These are phyloP conservation scores for Cocos nucifera DNA, from an alignment of 176 grass and related monocot species.

Conservation along the genomic window DNA sequence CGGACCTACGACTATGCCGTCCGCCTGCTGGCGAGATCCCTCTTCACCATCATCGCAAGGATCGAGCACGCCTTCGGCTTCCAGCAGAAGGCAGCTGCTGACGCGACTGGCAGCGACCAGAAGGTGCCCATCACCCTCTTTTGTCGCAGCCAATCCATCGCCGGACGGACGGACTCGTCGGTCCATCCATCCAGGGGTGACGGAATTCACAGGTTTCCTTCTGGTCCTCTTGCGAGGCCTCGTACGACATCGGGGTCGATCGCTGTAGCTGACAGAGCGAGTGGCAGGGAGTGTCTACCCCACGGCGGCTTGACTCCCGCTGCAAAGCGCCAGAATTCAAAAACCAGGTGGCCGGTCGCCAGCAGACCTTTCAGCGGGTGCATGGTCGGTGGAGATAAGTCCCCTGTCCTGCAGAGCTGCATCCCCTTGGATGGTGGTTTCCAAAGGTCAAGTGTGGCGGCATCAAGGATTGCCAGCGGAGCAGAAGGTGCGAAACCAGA, in stretches of 20 bases:
- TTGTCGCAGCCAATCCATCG: slow-evolving; percentile 40
- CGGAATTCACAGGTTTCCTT: slow-evolving; percentile 1
- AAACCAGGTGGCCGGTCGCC: slow-evolving; percentile 32
- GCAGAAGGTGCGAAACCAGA: not conserved
- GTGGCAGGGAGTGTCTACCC: slow-evolving; percentile 10
- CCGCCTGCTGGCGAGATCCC: slow-evolving; percentile 59
- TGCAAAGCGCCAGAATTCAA: slow-evolving; percentile 30
- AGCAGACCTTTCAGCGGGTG: slow-evolving; percentile 43
- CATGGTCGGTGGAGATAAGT: slow-evolving; percentile 25
- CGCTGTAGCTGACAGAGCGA: not conserved
- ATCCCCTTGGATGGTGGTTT: slow-evolving; percentile 14
- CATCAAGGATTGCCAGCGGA: not conserved
- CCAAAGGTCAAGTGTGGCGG: slow-evolving; percentile 16
- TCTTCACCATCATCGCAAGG: slow-evolving; percentile 60
- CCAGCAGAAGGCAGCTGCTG: not conserved
- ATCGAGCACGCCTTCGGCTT: slow-evolving; percentile 43
- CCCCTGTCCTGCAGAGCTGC: slow-evolving; percentile 33
- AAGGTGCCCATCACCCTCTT: slow-evolving; percentile 5
- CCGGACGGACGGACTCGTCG: slow-evolving; percentile 10
- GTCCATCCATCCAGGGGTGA: slow-evolving; percentile 37
- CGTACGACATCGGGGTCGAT: slow-evolving; percentile 20
- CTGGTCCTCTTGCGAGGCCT: not conserved
- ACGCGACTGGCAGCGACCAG: not conserved
- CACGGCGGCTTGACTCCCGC: slow-evolving; percentile 4
- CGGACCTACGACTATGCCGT: slow-evolving; percentile 57